These are phyloP conservation scores for Paracorniculantispora psalliotae DNA, from an alignment of 2,329 filamentous ascomycete genomes.

Conservation along the genomic window DNA sequence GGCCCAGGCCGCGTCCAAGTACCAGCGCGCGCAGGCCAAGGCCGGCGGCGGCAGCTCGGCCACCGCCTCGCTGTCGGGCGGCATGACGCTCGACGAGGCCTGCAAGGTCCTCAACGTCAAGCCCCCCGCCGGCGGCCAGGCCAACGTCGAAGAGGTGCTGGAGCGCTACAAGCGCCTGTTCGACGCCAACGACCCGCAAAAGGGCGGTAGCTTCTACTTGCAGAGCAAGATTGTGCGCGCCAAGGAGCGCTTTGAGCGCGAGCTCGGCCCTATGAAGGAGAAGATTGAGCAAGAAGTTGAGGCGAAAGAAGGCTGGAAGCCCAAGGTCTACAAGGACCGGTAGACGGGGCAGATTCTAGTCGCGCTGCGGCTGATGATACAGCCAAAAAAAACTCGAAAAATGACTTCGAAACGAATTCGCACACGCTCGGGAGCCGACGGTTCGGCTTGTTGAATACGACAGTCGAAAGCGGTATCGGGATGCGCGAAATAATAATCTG, in stretches of 20 bases:
- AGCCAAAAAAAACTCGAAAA: neutral
- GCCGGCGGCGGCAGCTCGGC: conserved; percentile 49
- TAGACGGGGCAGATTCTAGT: conserved; percentile 30
- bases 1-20: conserved; percentile 80
- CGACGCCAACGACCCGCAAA: conserved; percentile 89
- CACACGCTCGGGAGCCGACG: neutral
- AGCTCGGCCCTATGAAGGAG: conserved; percentile 68
- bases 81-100: conserved; percentile 91
- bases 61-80: conserved; percentile 54
- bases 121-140: conserved; percentile 67
- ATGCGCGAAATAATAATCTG: neutral
- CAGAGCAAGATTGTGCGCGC: conserved; percentile 95
- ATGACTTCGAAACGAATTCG: neutral
- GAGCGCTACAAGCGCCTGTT: conserved; percentile 91
- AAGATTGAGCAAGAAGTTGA: conserved; percentile 72
- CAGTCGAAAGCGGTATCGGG: neutral
- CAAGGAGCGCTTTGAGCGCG: conserved; percentile 84
- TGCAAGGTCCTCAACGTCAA: conserved; percentile 97
- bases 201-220: conserved; percentile 95
- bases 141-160: conserved; percentile 74
- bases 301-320: conserved; percentile 81
- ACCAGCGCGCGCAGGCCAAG: conserved; percentile 68
- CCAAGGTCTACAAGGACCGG: conserved; percentile 89
- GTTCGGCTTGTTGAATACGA: neutral
- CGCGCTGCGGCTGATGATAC: neutral